Conservation (phyloP, 2,329 filamentous ascomycete species). For the Penicillium brasilianum region DNA sequence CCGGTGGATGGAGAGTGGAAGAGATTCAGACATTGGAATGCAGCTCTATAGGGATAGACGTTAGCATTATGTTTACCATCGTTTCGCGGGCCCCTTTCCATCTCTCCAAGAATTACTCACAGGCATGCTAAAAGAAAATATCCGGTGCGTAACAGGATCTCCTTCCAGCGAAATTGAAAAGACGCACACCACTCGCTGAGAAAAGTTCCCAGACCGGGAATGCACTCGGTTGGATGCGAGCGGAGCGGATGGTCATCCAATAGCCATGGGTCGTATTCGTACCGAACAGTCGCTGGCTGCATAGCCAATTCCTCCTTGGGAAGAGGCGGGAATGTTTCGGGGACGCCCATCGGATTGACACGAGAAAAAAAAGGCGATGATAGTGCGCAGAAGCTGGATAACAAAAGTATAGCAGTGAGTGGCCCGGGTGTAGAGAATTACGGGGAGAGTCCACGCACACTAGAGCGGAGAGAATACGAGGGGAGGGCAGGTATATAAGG, state of each 20-base stretch:
- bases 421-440: neutral
- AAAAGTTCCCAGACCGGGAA: constrained; percentile 32
- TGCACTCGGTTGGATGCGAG: constrained; percentile 38
- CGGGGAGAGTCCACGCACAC: neutral
- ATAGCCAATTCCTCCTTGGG: constrained; percentile 15
- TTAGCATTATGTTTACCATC: neutral
- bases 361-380: neutral
- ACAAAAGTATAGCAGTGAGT: constrained; percentile 2
- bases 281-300: constrained; percentile 9
- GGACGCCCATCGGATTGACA: constrained; percentile 10
- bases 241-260: constrained; percentile 44
- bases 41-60: constrained; percentile 13
- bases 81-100: neutral
- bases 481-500: neutral
- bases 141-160: constrained; percentile 28
- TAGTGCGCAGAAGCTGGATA: neutral
- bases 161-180: constrained; percentile 27
- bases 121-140: constrained; percentile 34
- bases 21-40: constrained; percentile 20
- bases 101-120: constrained; percentile 15
- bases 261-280: constrained; percentile 35
- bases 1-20: constrained; percentile 5
- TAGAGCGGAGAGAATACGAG: neutral
- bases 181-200: constrained; percentile 25
- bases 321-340: constrained; percentile 4